A percentile compares a stretch with the other conserved stretches of the same genome.
These are phyloP conservation scores for Lithocarpus polystachyus DNA, from an alignment of 306 rosid genomes.

Conservation along the genomic window DNA sequence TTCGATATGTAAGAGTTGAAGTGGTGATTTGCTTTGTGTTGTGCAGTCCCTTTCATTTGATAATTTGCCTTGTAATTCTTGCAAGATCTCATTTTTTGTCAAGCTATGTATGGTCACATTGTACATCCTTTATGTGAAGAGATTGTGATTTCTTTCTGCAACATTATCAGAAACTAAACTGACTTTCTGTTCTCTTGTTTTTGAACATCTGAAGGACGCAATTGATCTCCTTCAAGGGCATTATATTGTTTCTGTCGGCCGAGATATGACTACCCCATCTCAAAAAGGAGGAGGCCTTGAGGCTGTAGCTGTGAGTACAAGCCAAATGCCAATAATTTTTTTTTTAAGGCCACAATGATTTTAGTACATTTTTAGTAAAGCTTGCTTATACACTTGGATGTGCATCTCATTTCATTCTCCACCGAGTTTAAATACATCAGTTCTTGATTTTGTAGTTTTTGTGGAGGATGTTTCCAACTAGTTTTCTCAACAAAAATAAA, in stretches of 20 bases:
- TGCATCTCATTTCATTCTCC: constrained; percentile 4
- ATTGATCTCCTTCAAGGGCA: constrained; percentile 98
- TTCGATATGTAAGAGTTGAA: not conserved
- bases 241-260: constrained; percentile 78
- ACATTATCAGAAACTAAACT: constrained; percentile 9
- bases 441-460: constrained; percentile 8
- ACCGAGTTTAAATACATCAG: constrained; percentile 9
- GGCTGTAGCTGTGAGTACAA: constrained; percentile 84
- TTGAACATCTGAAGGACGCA: constrained; percentile 63
- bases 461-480: constrained; percentile 7
- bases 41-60: not conserved
- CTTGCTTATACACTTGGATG: constrained; percentile 3
- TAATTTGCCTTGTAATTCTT: not conserved
- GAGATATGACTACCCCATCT: constrained; percentile 63
- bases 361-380: not conserved
- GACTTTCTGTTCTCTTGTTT: constrained; percentile 22
- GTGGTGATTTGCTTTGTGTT: not conserved
- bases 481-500: not conserved
- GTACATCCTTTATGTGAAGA: not conserved
- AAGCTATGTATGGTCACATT: constrained; percentile 1
- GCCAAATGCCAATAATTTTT: constrained; percentile 13
- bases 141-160: constrained; percentile 5
- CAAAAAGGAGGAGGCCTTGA: constrained; percentile 88
- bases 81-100: constrained; percentile 2
- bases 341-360: constrained; percentile 7